Evolutionary conservation across 1,284 basidiomycete genomes (phyloP).

Genomic region (Rhodotorula sp.): DNA sequence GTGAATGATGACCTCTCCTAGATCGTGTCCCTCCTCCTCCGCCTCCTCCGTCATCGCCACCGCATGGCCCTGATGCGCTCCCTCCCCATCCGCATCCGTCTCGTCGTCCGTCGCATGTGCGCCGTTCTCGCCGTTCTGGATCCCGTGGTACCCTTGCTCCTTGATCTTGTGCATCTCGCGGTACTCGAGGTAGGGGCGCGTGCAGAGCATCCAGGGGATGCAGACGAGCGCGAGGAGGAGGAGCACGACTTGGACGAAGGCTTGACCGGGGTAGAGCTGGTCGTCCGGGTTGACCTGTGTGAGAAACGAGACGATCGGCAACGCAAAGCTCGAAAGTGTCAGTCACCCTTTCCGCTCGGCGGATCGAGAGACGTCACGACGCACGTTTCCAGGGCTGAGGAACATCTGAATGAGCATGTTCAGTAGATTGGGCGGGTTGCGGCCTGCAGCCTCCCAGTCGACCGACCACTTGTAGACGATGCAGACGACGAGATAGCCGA

Average conservation of each 20-base stretch:
- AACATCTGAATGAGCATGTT: constrained; percentile 97
- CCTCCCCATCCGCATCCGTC: constrained; percentile 63
- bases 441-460: constrained; percentile 73
- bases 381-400: constrained; percentile 69
- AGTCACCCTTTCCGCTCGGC: not conserved
- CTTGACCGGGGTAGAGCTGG: constrained; percentile 84
- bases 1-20: constrained; percentile 92
- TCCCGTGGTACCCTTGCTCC: constrained; percentile 72
- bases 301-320: constrained; percentile 46
- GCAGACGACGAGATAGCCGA: constrained; percentile 91
- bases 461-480: constrained; percentile 97
- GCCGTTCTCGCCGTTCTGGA: constrained; percentile 57
- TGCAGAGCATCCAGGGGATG: constrained; percentile 90
- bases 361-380: not conserved
- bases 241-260: constrained; percentile 76
- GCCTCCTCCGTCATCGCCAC: constrained; percentile 36
- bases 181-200: constrained; percentile 91
- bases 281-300: constrained; percentile 60
- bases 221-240: constrained; percentile 79
- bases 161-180: constrained; percentile 85
- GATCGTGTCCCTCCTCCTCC: constrained; percentile 62
- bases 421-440: constrained; percentile 79
- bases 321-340: constrained; percentile 44
- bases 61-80: constrained; percentile 52
- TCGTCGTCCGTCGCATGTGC: constrained; percentile 57